Conservation (phyloP, 306 rosid genomes). For the Pachyrhizus erosus region DNA sequence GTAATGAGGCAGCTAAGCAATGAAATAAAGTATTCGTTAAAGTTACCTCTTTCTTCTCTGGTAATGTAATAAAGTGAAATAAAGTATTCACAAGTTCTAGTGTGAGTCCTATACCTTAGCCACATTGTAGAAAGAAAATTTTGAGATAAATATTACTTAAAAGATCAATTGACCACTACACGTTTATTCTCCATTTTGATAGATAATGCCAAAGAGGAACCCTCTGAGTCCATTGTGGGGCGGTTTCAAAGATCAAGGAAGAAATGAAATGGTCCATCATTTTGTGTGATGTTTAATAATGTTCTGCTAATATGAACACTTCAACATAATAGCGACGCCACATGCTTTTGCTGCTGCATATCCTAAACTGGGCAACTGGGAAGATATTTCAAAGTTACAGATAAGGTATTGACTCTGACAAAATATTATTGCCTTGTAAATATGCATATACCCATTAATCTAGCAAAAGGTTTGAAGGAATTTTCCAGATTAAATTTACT, state of each 20-base stretch:
- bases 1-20: slow-evolving; percentile 14
- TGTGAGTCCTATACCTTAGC: background rate
- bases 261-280: slow-evolving; percentile 39
- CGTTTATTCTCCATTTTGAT: background rate
- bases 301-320: slow-evolving; percentile 25
- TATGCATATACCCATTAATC: slow-evolving; percentile 26
- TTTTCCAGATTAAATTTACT: background rate
- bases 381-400: slow-evolving; percentile 16
- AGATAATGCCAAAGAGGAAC: slow-evolving; percentile 16
- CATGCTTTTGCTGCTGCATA: slow-evolving; percentile 41
- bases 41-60: too few relatives aligned
- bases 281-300: slow-evolving; percentile 15
- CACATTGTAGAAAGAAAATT: background rate
- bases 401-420: slow-evolving; percentile 22
- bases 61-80: too few relatives aligned
- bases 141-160: background rate
- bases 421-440: background rate
- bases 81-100: too few relatives aligned
- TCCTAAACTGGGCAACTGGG: slow-evolving; percentile 38
- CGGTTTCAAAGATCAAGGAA: slow-evolving; percentile 24
- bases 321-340: slow-evolving; percentile 39
- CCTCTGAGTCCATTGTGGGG: slow-evolving; percentile 17
- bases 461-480: slow-evolving; percentile 2
- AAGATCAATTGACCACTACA: slow-evolving; percentile 16
- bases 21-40: too few relatives aligned